Conservation (phyloP, 1,284 basidiomycete genomes). For the Takashimella koratensis region DNA sequence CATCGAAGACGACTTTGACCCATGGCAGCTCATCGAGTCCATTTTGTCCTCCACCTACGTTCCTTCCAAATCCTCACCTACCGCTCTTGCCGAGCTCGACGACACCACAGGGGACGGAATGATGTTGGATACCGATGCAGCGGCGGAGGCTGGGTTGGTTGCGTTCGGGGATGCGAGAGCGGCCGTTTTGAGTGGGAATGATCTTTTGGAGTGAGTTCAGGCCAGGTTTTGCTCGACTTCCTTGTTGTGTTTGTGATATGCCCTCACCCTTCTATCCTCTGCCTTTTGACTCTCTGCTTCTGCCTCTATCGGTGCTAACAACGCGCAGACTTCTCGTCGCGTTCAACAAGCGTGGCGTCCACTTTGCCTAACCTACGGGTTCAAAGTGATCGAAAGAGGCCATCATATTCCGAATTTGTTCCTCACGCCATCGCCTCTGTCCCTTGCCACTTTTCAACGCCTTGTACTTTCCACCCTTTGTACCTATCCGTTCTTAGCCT, state of each 20-base stretch:
- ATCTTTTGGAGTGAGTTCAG: constrained; percentile 71
- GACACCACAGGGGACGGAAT: too few relatives aligned
- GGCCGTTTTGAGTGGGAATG: constrained; percentile 79
- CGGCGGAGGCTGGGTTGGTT: constrained; percentile 2
- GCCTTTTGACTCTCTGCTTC: background rate
- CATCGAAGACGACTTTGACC: constrained; percentile 65
- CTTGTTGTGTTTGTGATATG: too few relatives aligned
- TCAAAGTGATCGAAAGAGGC: too few relatives aligned
- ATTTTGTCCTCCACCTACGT: constrained; percentile 58
- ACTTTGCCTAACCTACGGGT: constrained; percentile 68
- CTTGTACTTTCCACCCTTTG: too few relatives aligned
- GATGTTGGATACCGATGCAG: constrained; percentile 18
- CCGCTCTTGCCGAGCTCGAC: background rate
- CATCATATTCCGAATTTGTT: too few relatives aligned
- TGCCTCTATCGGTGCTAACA: background rate
- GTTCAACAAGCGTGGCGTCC: constrained; percentile 77
- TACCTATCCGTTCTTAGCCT: too few relatives aligned
- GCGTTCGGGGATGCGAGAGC: constrained; percentile 67
- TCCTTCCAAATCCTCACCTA: constrained; percentile 11
- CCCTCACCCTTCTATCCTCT: background rate
- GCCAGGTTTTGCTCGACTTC: background rate
- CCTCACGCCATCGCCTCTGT: too few relatives aligned
- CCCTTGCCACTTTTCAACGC: too few relatives aligned
- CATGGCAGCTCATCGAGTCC: constrained; percentile 70
- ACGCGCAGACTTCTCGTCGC: constrained; percentile 60